Conservation (phyloP, 1,284 basidiomycete species). For the Schizophyllum amplum region DNA sequence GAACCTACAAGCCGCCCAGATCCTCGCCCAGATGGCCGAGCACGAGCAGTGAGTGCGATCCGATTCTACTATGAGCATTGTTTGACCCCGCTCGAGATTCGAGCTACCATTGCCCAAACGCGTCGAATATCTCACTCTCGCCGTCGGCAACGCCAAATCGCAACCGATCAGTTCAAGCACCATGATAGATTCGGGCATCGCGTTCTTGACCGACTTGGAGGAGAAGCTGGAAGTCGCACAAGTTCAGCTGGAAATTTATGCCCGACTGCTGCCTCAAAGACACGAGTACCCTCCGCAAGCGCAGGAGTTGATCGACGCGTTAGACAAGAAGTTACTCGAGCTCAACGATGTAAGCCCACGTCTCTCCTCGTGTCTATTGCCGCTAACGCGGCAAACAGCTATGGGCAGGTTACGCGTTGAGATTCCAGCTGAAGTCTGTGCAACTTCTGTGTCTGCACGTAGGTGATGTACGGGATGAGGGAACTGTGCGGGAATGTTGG, state of each 20-base stretch:
- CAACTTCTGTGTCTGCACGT: constrained; percentile 91
- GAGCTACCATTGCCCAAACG: constrained; percentile 64
- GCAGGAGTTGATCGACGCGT: constrained; percentile 44
- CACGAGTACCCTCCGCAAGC: constrained; percentile 30
- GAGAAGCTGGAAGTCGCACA: constrained; percentile 97
- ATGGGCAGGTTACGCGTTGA: constrained; percentile 84
- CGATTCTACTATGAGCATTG: constrained; percentile 1
- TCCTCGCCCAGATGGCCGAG: constrained; percentile 82
- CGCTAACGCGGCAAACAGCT: constrained; percentile 41
- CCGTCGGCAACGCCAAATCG: constrained; percentile 93
- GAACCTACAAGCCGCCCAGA: constrained; percentile 79
- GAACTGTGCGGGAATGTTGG: constrained; percentile 82
- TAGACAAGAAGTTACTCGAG: constrained; percentile 45
- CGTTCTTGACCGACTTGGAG: constrained; percentile 88
- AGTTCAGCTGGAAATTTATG: constrained; percentile 87
- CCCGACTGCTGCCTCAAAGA: constrained; percentile 53
- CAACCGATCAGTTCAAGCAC: constrained; percentile 56
- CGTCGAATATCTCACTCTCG: constrained; percentile 86
- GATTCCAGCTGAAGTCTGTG: constrained; percentile 83
- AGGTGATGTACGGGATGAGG: constrained; percentile 85
- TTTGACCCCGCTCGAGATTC: constrained; percentile 31
- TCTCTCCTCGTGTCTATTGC: constrained; percentile 7
- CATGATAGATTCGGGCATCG: constrained; percentile 54
- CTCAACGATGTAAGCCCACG: constrained; percentile 34
- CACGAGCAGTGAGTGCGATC: constrained; percentile 61